phyloP scores from a whole-genome alignment of 208 protist genomes.

The Balamuthia mandrillaris region DNA sequence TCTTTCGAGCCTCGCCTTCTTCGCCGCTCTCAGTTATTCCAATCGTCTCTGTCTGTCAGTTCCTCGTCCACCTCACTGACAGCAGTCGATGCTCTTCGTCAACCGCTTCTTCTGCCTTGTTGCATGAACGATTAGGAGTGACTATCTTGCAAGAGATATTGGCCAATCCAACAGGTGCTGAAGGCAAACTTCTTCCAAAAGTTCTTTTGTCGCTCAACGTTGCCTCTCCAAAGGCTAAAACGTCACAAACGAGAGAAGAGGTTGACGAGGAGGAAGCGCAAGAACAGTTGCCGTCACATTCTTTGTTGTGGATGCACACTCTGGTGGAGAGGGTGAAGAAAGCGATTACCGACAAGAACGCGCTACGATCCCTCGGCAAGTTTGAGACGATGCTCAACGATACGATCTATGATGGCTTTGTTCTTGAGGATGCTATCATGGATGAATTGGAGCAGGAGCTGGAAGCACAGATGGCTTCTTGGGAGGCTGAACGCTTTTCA shows the following conservation, averaged over 20 bases:
- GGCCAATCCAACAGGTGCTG: not conserved
- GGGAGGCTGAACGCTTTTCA: not conserved
- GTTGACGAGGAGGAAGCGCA: not conserved
- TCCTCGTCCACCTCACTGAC: not conserved
- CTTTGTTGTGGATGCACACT: not conserved
- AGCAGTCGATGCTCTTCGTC: no score
- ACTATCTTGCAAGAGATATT: not conserved
- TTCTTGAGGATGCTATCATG: not conserved
- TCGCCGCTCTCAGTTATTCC: not conserved
- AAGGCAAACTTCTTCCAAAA: not conserved
- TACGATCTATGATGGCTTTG: not conserved
- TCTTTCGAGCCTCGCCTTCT: not conserved
- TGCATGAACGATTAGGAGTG: not conserved
- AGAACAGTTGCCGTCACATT: not conserved
- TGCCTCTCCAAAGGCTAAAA: no score
- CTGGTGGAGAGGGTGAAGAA: not conserved
- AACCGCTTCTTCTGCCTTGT: not conserved
- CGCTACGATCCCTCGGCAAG: not conserved
- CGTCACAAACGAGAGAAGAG: not conserved
- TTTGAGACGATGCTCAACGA: not conserved
- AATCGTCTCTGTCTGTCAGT: not conserved
- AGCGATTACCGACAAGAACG: not conserved
- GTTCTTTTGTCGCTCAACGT: not conserved
- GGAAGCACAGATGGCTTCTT: not conserved
- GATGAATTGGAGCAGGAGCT: not conserved